Evolutionary conservation across 2,329 filamentous ascomycete genomes (phyloP), one percentile per base, ranked within the genome.

Genomic region (Zalaria sp.): DNA sequence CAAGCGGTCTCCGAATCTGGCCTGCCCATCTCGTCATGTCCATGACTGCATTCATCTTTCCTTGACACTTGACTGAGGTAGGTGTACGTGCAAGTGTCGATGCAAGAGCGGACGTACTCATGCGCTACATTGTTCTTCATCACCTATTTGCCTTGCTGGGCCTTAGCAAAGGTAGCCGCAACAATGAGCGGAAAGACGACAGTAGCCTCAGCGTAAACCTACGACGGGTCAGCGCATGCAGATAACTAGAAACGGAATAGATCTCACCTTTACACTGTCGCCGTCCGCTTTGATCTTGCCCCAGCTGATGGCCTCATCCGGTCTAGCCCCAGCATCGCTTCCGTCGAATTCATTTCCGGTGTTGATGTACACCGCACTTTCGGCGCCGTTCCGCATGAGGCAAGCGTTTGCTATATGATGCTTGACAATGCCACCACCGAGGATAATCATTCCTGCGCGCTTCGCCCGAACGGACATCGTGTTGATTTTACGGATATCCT

Each of bases 321-420:
- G 91, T 42, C 91, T 72, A 3, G 91, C 91, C 1, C 91, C 91
- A 0, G 91, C 89, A 65, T 98, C 91, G 53, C 87, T 95, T 3
- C 91, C 91, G 59, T 98, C 91, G 58, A 95, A 98, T 59, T 98
- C 91, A 60, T 95, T 87, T 0, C 79, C 91, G 1, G 91, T 98
- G 63, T 98, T 98, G 62, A 98, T 86, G 59, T 94, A 98, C 1
- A 98, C 91, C 2, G 91, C 91, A 47, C 84, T 89, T 61, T 98
- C 91, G 10, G 91, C 91, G 2, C 91, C 91, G 55, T 98, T 98
- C 39, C 91, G 78, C 91, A 98, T 96, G 53, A 98, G 62, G 53
- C 87, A 94, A 2, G 91, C 91, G 59, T 98, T 98, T 40, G 91
- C 88, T 57, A 98, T 96, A 61, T 98, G 91, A 56, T 98, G 91